Percentiles rank a stretch among this genome's conserved stretches.
phyloP scores from a whole-genome alignment of 768 basidiomycete genomes.

The Tulasnella sp. region DNA sequence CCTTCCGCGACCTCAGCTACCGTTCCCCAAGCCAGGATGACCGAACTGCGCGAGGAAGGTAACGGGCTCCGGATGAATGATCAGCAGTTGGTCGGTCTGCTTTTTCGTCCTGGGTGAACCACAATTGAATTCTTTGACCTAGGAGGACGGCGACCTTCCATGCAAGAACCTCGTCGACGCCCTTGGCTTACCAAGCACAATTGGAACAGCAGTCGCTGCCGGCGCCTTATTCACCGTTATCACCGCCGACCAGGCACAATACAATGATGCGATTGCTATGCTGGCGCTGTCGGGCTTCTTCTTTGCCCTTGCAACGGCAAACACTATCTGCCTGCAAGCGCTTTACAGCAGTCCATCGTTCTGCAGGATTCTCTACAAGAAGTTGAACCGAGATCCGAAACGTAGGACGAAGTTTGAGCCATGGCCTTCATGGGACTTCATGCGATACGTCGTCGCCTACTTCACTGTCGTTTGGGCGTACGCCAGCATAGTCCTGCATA shows the following conservation, averaged over 20 bases:
- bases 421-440: neutral
- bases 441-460: neutral
- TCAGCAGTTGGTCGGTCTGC: neutral
- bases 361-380: neutral
- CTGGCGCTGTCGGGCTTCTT: neutral
- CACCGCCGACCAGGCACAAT: neutral
- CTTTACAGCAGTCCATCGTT: neutral
- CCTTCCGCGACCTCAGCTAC: too few relatives aligned
- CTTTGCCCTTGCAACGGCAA: slow-evolving; percentile 3
- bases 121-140: neutral
- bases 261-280: neutral
- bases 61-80: too few relatives aligned
- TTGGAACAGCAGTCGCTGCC: neutral
- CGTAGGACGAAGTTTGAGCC: neutral
- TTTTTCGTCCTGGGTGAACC: neutral
- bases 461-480: neutral
- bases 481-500: neutral
- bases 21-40: too few relatives aligned
- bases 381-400: neutral
- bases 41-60: too few relatives aligned
- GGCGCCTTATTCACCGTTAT: neutral
- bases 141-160: neutral
- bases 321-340: neutral
- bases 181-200: neutral
- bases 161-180: slow-evolving; percentile 1